Conservation (phyloP, 1,284 basidiomycete species). For the Lentinus polychrous region DNA sequence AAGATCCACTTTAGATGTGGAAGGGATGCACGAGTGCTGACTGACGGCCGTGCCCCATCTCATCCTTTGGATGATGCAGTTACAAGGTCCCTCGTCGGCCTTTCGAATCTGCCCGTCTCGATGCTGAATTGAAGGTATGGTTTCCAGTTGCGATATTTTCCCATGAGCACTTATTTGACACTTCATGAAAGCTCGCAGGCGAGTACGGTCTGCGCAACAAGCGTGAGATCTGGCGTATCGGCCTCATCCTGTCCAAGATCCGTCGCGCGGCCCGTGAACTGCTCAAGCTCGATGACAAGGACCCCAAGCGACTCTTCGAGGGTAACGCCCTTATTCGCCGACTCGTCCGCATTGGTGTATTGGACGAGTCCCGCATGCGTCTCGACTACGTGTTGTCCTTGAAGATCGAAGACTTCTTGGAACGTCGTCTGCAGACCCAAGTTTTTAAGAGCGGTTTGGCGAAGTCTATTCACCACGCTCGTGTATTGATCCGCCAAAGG, state of each 20-base stretch:
- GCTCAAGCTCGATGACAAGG: slow-evolving; percentile 99
- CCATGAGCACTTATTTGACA: background rate
- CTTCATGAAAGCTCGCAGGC: slow-evolving; percentile 75
- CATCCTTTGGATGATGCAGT: slow-evolving; percentile 49
- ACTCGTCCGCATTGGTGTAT: slow-evolving; percentile 98
- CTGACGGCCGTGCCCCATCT: slow-evolving; percentile 53
- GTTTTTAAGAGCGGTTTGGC: slow-evolving; percentile 99
- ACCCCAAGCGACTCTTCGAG: slow-evolving; percentile 99
- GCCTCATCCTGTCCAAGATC: slow-evolving; percentile 97
- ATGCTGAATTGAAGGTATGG: slow-evolving; percentile 93
- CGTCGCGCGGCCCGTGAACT: slow-evolving; percentile 99
- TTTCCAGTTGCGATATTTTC: background rate
- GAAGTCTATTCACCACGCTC: slow-evolving; percentile 98
- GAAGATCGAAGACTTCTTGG: slow-evolving; percentile 99
- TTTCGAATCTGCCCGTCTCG: slow-evolving; percentile 97
- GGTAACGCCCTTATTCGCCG: slow-evolving; percentile 99
- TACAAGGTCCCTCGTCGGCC: slow-evolving; percentile 98
- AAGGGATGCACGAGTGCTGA: slow-evolving; percentile 55
- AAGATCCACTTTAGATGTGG: slow-evolving; percentile 60
- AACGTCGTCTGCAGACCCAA: slow-evolving; percentile 97
- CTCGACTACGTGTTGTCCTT: slow-evolving; percentile 99
- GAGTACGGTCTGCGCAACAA: slow-evolving; percentile 99
- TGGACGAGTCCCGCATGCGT: slow-evolving; percentile 98
- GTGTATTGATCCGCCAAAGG: slow-evolving; percentile 95
- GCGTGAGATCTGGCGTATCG: slow-evolving; percentile 99